A percentile compares a stretch with the other conserved stretches of the same genome.
phyloP scores from a whole-genome alignment of 2,329 filamentous ascomycete species.

The Myriosclerotinia curreyana region DNA sequence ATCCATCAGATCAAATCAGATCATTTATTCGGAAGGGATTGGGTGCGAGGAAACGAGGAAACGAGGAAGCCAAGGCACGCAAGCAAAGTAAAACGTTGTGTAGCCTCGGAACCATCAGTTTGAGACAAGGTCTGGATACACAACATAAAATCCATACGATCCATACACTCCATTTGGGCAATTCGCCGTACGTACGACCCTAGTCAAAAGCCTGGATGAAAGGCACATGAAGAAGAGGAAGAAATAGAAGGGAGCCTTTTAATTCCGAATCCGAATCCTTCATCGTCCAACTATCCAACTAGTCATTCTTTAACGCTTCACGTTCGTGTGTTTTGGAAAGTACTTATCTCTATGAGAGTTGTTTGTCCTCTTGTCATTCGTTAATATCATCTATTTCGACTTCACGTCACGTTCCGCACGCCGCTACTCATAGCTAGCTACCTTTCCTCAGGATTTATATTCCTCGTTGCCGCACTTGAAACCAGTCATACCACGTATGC shows the following conservation, averaged over 20 bases:
- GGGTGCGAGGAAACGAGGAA: slow-evolving; percentile 4
- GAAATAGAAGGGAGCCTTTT: slow-evolving; percentile 8
- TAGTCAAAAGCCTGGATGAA: slow-evolving; percentile 12
- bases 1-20: slow-evolving; percentile 16
- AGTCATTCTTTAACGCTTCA: background rate
- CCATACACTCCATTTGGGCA: slow-evolving; percentile 13
- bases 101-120: slow-evolving; percentile 9
- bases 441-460: background rate
- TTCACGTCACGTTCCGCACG: background rate
- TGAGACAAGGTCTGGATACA: slow-evolving; percentile 17
- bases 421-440: background rate
- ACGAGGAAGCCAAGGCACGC: slow-evolving; percentile 8
- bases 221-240: slow-evolving; percentile 6
- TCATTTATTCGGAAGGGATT: background rate
- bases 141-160: slow-evolving; percentile 13
- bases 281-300: background rate
- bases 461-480: slow-evolving; percentile 1
- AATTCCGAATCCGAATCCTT: slow-evolving; percentile 4
- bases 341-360: slow-evolving; percentile 5
- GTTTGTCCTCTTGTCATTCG: slow-evolving; percentile 8
- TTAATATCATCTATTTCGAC: slow-evolving; percentile 9
- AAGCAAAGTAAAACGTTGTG: background rate
- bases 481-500: slow-evolving; percentile 12
- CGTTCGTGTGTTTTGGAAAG: slow-evolving; percentile 2
- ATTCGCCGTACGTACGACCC: slow-evolving; percentile 9